Conservation (phyloP, 2,329 filamentous ascomycete genomes). For the Xylaria sp. region DNA sequence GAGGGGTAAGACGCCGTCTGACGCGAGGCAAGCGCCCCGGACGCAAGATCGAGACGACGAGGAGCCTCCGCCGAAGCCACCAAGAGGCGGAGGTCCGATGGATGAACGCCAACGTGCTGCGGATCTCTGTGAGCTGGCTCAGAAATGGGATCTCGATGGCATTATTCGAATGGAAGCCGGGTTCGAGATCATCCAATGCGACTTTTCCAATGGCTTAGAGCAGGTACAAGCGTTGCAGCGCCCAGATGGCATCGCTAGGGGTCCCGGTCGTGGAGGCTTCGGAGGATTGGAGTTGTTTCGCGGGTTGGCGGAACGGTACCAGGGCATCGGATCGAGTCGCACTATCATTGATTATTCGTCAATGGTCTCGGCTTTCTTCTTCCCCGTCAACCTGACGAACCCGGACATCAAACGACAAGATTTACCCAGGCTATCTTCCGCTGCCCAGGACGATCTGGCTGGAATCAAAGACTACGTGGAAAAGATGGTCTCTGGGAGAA, state of each 20-base stretch:
- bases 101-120: conserved; percentile 64
- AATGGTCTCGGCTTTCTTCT: conserved; percentile 64
- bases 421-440: conserved; percentile 50
- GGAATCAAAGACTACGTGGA: conserved; percentile 58
- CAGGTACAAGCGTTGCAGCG: conserved; percentile 51
- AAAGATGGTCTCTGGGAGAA: conserved; percentile 50
- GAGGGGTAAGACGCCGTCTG: conserved; percentile 52
- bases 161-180: conserved; percentile 24
- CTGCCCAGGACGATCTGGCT: conserved; percentile 48
- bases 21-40: background rate
- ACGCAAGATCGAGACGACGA: conserved; percentile 21
- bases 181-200: conserved; percentile 27
- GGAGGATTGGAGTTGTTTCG: conserved; percentile 54
- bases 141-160: conserved; percentile 19
- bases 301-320: conserved; percentile 58
- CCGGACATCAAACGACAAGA: conserved; percentile 50
- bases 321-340: conserved; percentile 57
- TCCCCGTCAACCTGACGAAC: conserved; percentile 62
- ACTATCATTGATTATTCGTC: conserved; percentile 60
- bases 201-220: conserved; percentile 60
- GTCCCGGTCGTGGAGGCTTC: conserved; percentile 9
- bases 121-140: conserved; percentile 47
- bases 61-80: background rate
- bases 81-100: conserved; percentile 38
- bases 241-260: conserved; percentile 36